Conservation (phyloP, 345 rosid genomes). For the Eucalyptus polyanthemos region DNA sequence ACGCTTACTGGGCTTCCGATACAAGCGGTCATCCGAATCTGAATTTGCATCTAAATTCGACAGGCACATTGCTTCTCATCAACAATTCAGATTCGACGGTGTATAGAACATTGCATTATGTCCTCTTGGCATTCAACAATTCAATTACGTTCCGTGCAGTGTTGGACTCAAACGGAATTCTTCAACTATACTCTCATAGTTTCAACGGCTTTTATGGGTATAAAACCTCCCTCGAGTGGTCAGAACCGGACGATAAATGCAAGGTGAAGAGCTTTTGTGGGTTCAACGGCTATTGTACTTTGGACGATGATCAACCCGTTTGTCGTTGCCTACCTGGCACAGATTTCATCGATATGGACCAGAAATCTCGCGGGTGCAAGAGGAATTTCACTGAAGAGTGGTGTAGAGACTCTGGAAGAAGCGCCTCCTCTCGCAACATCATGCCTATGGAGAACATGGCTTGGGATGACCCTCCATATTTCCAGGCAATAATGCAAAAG, state of each 20-base stretch:
- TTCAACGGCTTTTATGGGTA: accelerated
- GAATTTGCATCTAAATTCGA: not conserved
- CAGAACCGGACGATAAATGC: accelerated
- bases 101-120: accelerated
- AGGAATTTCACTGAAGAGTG: not conserved
- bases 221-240: accelerated
- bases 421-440: not conserved
- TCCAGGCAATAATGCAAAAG: accelerated
- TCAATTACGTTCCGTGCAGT: not conserved
- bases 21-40: accelerated
- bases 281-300: not conserved
- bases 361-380: not conserved
- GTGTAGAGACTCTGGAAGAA: not conserved
- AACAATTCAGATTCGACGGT: accelerated
- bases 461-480: not conserved
- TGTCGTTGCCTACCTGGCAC: not conserved
- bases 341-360: not conserved
- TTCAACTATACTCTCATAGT: not conserved
- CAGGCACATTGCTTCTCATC: not conserved
- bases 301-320: not conserved
- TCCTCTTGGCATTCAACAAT: not conserved
- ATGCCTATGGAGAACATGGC: not conserved
- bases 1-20: not conserved
- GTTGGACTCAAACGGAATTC: not conserved
- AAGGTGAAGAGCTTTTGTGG: not conserved